A percentile compares a stretch with the other conserved stretches of the same genome.
These are phyloP conservation scores for Haplosporangium sp. DNA, from an alignment of 371 early-diverging fungal species.

Conservation along the genomic window DNA sequence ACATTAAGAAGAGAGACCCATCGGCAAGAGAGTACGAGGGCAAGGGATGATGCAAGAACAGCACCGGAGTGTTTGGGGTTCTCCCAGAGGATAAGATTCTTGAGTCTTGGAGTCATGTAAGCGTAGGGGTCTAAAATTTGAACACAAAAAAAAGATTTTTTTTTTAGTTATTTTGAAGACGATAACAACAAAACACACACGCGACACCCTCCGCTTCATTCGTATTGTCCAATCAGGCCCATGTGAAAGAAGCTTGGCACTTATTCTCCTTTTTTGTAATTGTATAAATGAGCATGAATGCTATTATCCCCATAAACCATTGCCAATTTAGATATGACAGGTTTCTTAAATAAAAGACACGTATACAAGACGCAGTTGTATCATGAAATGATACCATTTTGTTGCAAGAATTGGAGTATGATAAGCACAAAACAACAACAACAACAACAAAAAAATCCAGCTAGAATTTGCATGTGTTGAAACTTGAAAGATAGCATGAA, in stretches of 20 bases:
- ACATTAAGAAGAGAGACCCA: slow-evolving; percentile 69
- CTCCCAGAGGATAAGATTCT: slow-evolving; percentile 69
- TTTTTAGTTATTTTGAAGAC: too few relatives aligned
- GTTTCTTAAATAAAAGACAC: too few relatives aligned
- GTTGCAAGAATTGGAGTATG: background rate
- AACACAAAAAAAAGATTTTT: background rate
- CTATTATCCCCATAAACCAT: too few relatives aligned
- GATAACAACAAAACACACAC: background rate
- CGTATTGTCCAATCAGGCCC: background rate
- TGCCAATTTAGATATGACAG: too few relatives aligned
- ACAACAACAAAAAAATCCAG: background rate
- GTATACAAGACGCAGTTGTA: background rate
- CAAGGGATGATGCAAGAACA: slow-evolving; percentile 52
- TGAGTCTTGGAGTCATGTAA: slow-evolving; percentile 60
- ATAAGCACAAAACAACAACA: background rate
- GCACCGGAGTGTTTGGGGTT: slow-evolving; percentile 60
- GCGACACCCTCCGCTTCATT: background rate
- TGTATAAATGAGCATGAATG: background rate
- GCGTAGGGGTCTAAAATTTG: slow-evolving; percentile 55
- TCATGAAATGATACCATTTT: background rate
- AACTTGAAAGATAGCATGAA: background rate
- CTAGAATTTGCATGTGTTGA: slow-evolving; percentile 1
- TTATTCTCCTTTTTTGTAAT: background rate
- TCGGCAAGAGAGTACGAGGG: slow-evolving; percentile 61
- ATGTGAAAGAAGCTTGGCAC: background rate